Conservation (phyloP, 2,329 filamentous ascomycete genomes). For the Sclerotinia minor region DNA sequence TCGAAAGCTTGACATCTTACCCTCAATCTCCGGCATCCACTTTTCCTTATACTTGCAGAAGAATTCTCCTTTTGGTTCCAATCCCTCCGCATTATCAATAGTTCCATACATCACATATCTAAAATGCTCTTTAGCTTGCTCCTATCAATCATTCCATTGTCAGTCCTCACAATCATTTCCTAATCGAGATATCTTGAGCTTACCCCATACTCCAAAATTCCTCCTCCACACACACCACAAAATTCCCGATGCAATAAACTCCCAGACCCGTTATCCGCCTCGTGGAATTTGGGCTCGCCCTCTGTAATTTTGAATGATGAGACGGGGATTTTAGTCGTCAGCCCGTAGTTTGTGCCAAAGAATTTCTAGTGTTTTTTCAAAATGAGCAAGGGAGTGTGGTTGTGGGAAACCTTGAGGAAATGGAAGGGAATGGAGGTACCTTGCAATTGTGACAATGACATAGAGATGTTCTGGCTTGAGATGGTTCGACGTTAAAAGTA, state of each 20-base stretch:
- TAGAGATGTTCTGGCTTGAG: conserved; percentile 52
- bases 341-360: conserved; percentile 52
- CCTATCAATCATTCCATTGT: conserved; percentile 33
- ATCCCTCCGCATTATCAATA: conserved; percentile 49
- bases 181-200: conserved; percentile 28
- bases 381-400: not conserved
- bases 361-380: conserved; percentile 45
- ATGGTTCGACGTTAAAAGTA: conserved; percentile 47
- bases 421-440: conserved; percentile 34
- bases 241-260: conserved; percentile 52
- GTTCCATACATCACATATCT: conserved; percentile 50
- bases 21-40: conserved; percentile 54
- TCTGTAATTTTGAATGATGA: conserved; percentile 46
- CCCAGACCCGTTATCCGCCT: conserved; percentile 52
- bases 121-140: conserved; percentile 48
- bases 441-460: conserved; percentile 57
- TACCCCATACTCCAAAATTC: conserved; percentile 54
- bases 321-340: conserved; percentile 53
- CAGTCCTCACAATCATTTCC: conserved; percentile 36
- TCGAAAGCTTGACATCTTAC: conserved; percentile 34
- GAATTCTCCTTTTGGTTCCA: conserved; percentile 57
- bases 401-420: conserved; percentile 12
- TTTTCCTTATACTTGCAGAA: conserved; percentile 50
- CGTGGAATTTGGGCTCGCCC: conserved; percentile 48
- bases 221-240: conserved; percentile 53